Evolutionary conservation across 1,139 yeast species (phyloP), one percentile per base, ranked within the genome.

Genomic region (Magnusiomyces clavatus): DNA sequence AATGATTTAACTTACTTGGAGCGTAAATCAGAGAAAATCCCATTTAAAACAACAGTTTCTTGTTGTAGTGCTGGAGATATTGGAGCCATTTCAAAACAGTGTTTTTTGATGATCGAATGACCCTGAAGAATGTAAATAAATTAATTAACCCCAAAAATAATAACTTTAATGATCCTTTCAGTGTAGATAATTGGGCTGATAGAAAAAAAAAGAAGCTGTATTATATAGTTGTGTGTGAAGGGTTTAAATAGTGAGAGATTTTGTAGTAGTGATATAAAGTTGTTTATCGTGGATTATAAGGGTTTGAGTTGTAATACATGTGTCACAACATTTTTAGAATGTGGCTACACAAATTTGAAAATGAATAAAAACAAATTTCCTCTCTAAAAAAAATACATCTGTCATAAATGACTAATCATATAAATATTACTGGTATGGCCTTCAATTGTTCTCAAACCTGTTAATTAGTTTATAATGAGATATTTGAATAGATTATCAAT

Each of bases 21-120:
- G 36, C 61, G 54, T n/a, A 61, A 52, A 20, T 59, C 63, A 43
- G 46, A 42, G 45, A 61, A 60, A 47, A 61, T 61, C 39, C 53
- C 55, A 38, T 54, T 52, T 41, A 61, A 46, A 39, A 53, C 61
- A 11, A 48, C 51, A 36, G 52, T 52, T 40, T 54, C 58, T n/a
- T 51, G 48, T 43, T 53, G 54, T 11, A 51, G 42, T 42, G 56
- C 35, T 14, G 47, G 41, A 17, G 54, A 48, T 51, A 53, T 45
- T n/a, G 45, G 38, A 16, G 41, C 29, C 43, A 46, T 42, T 34
- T 29, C 14, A 10, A 4, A 14, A 4, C 13, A 8, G 11, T 44
- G 5, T 44, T 17, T 13, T 29, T 34, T 6, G 20, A 14, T 16
- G 19, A 44, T 34, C 14, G 17, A 44, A 44, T 29, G 17, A 12